phyloP scores from a whole-genome alignment of 2,329 filamentous ascomycete genomes.

The Calycina herbarum region DNA sequence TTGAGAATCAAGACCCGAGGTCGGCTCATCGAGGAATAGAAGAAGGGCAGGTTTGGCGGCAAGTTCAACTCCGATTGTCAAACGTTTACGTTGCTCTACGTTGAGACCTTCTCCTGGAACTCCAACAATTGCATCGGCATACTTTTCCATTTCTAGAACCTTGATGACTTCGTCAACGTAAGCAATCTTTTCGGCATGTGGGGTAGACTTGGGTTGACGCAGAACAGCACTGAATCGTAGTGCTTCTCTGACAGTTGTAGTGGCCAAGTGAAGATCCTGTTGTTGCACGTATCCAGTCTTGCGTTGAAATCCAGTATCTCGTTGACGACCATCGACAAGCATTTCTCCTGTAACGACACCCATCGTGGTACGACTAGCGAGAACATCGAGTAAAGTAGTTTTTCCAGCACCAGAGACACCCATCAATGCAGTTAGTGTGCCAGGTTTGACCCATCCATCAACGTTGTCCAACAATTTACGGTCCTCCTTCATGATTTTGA shows the following conservation, averaged over 20 bases:
- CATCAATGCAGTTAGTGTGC: constrained; percentile 84
- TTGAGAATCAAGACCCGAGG: constrained; percentile 89
- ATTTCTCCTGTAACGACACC: constrained; percentile 87
- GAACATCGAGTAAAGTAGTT: constrained; percentile 79
- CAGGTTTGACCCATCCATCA: constrained; percentile 91
- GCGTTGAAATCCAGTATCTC: constrained; percentile 82
- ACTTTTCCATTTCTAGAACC: constrained; percentile 85
- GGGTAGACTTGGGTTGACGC: constrained; percentile 73
- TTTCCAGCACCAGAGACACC: constrained; percentile 72
- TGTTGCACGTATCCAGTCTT: constrained; percentile 93
- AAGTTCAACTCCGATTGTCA: constrained; percentile 92
- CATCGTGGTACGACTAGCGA: constrained; percentile 79
- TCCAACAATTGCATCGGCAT: constrained; percentile 88
- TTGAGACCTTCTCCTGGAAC: constrained; percentile 72
- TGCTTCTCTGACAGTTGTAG: constrained; percentile 84
- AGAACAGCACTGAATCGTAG: constrained; percentile 85
- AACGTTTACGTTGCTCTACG: constrained; percentile 66
- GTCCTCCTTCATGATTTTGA: constrained; percentile 75
- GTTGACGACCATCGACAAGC: constrained; percentile 60
- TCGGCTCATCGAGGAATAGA: constrained; percentile 92
- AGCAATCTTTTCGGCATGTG: constrained; percentile 73
- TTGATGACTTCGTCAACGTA: constrained; percentile 92
- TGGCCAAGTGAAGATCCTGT: constrained; percentile 83
- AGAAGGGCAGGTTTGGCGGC: constrained; percentile 87
- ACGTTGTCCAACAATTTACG: constrained; percentile 81